phyloP scores from a whole-genome alignment of 352 stramenopile genomes.

The Thraustochytrium sp. region DNA sequence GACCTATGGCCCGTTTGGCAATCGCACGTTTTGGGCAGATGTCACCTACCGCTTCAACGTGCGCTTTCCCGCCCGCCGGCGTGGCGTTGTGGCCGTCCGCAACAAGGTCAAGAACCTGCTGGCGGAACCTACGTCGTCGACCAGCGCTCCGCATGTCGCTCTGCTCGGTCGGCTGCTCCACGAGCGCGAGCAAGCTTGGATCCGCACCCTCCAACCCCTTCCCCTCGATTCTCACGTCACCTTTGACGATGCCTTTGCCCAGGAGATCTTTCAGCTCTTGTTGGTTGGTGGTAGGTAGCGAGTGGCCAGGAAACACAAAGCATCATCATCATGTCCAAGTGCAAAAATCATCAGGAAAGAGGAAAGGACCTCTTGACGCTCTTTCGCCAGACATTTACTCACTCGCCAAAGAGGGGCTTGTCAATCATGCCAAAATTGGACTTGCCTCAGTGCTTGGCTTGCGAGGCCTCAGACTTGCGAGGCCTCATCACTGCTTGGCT shows the following conservation, averaged over 20 bases:
- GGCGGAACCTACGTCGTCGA: not conserved
- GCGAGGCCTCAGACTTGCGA: no score
- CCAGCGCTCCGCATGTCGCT: not conserved
- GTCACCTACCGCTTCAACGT: conserved; percentile 17
- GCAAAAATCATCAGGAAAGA: no score
- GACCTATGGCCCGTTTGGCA: not conserved
- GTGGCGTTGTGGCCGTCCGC: conserved; percentile 1
- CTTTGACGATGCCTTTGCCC: not conserved
- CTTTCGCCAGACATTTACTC: no score
- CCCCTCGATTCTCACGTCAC: not conserved
- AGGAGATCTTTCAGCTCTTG: not conserved
- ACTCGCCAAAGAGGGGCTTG: no score
- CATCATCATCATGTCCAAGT: not conserved
- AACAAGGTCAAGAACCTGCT: conserved; percentile 36
- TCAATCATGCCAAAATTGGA: no score
- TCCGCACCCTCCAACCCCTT: not conserved
- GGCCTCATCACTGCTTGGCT: no score
- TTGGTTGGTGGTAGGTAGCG: not conserved
- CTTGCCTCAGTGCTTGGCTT: no score
- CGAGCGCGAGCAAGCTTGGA: not conserved
- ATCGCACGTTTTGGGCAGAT: conserved; percentile 24
- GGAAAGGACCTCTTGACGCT: no score
- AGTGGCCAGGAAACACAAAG: not conserved
- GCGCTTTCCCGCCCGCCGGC: not conserved
- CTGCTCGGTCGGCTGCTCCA: not conserved